Base-by-base conservation (phyloP, 2,329 filamentous ascomycete species). In the Pseudogymnoascus pannorum region DNA sequence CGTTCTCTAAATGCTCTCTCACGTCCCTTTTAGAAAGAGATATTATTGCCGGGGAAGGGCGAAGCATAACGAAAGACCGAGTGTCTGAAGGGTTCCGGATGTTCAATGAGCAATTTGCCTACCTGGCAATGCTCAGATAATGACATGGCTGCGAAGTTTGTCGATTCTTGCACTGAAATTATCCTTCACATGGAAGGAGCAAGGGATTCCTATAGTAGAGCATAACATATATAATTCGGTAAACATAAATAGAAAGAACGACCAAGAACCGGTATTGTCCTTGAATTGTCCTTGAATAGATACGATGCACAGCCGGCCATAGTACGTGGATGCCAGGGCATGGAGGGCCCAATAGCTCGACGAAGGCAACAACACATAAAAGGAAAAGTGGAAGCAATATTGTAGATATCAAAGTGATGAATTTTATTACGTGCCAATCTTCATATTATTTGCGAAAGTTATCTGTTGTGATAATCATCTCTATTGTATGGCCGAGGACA, bases 1-100 rank as follows among this genome's bases (percentile, higher is more conserved):
- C 35, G 14, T 40, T 58, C 31, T 58, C 57, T n/a, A 58, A 18
- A 58, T 58, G 57, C 57, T 58, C 57, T 26, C n/a, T 8, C 57
- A 58, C 31, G n/a, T 58, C 57, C 5, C 22, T 58, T 16, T 16
- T 58, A 18, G 57, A 36, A 58, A 58, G 57, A 26, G 57, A 58
- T 36, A 58, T 58, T 5, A 58, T 38, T 6, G 57, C 38, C 22
- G 57, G 57, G n/a, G 31, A 36, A 36, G 57, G 57, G 7, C 57
- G 57, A 22, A 58, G 35, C 57, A 58, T 58, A 16, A 18, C 5
- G 44, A 54, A 31, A 12, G 24, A 31, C 24, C 31, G 44, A 24
- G 24, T 11, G 24, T 29, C 24, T 54, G 12, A 31, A 54, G 24
- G 24, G n/a, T 54, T 31, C 44, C 24, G 26, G 9, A 31, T 54